phyloP scores from a whole-genome alignment of 2,329 filamentous ascomycete species.

The Calonectria honghensis region DNA sequence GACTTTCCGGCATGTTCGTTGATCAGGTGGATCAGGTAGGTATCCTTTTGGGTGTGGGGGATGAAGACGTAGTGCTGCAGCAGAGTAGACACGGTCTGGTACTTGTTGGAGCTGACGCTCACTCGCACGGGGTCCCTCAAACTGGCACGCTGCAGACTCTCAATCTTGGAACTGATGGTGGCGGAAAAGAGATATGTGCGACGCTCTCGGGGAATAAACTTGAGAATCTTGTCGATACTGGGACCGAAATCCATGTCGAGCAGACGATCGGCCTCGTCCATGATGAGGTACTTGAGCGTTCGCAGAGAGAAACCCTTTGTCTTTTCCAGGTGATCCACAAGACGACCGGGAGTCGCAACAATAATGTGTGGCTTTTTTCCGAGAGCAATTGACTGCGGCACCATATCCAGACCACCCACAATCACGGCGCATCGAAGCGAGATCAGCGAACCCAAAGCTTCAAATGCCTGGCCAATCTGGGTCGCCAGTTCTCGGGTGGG shows the following conservation, averaged over 20 bases:
- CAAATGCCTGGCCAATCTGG: slow-evolving; percentile 92
- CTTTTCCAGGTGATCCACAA: slow-evolving; percentile 95
- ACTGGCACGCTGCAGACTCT: slow-evolving; percentile 92
- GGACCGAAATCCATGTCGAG: slow-evolving; percentile 96
- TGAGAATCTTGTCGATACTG: slow-evolving; percentile 93
- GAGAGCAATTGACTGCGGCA: slow-evolving; percentile 90
- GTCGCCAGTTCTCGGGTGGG: slow-evolving; percentile 95
- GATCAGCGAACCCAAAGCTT: slow-evolving; percentile 90
- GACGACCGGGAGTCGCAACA: slow-evolving; percentile 91
- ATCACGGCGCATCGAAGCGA: slow-evolving; percentile 90
- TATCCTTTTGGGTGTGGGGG: slow-evolving; percentile 90
- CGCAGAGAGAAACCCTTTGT: slow-evolving; percentile 95
- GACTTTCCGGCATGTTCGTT: slow-evolving; percentile 92
- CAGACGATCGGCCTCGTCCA: slow-evolving; percentile 95
- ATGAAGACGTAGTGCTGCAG: slow-evolving; percentile 92
- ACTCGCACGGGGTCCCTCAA: slow-evolving; percentile 89
- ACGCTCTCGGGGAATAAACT: slow-evolving; percentile 86
- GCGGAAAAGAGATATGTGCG: slow-evolving; percentile 94
- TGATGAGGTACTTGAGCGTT: slow-evolving; percentile 89
- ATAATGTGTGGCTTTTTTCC: slow-evolving; percentile 97
- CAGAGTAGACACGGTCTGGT: slow-evolving; percentile 93
- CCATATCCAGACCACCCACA: slow-evolving; percentile 97
- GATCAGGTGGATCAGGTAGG: slow-evolving; percentile 89
- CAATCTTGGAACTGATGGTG: slow-evolving; percentile 95
- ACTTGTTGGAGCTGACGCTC: slow-evolving; percentile 87